A percentile compares a stretch with the other conserved stretches of the same genome.
Conservation (phyloP, 257 asterid species). For the Solanum gandarillasii region DNA sequence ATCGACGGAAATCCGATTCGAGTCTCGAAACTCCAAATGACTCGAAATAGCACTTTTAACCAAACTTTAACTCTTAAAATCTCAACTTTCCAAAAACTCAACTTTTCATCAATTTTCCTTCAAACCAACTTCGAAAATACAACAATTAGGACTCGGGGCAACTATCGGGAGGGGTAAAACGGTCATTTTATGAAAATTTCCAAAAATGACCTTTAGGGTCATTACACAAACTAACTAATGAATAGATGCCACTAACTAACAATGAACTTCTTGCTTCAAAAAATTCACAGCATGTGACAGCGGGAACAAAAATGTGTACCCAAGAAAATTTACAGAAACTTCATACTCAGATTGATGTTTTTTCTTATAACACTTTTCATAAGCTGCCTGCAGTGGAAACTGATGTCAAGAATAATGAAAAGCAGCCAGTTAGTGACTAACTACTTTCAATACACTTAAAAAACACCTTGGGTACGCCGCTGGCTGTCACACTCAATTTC, state of each 20-base stretch:
- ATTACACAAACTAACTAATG: neutral
- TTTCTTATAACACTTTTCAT: neutral
- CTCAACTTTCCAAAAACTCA: no score
- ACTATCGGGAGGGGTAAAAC: no score
- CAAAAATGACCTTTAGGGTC: no score
- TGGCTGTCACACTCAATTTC: constrained; percentile 30
- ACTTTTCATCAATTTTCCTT: no score
- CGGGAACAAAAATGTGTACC: neutral
- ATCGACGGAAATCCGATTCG: no score
- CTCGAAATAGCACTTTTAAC: no score
- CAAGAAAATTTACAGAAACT: neutral
- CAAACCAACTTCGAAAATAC: no score
- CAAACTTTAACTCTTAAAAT: no score
- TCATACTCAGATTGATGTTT: neutral
- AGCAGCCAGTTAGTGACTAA: neutral
- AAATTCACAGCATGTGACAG: neutral
- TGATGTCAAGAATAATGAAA: neutral
- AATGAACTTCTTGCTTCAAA: neutral
- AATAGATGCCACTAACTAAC: neutral
- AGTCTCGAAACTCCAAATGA: no score
- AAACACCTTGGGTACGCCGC: constrained; percentile 18
- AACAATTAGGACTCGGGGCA: no score
- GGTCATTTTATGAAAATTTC: no score
- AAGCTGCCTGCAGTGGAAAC: neutral
- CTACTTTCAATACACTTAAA: neutral